Evolutionary conservation across 2,329 filamentous ascomycete species (phyloP).

Genomic region (Ambrosiella cleistominuta): DNA sequence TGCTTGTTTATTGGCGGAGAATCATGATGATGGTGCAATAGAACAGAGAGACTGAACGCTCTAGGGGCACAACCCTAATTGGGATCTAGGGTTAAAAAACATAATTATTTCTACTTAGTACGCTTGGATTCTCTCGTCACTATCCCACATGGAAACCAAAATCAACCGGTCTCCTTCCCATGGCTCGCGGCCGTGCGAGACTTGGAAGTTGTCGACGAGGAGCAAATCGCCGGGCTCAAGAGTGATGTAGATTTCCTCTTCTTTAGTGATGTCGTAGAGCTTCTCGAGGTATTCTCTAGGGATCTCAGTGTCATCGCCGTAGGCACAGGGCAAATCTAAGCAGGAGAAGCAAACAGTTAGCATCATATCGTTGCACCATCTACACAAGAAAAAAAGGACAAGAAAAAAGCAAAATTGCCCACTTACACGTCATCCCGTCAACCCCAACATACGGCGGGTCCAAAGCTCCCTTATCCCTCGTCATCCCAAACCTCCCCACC

Average conservation of each 20-base stretch:
- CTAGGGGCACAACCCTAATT: too few species aligned
- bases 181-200: slow-evolving; percentile 3
- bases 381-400: not conserved
- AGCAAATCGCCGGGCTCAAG: slow-evolving; percentile 14
- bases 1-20: too few species aligned
- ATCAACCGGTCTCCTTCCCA: not conserved
- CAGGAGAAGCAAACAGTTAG: not conserved
- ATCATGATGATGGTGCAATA: too few species aligned
- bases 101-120: not conserved
- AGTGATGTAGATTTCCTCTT: slow-evolving; percentile 14
- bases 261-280: slow-evolving; percentile 13
- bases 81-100: not conserved
- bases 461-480: slow-evolving; percentile 14
- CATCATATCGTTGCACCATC: not conserved
- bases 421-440: slow-evolving; percentile 14
- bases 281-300: slow-evolving; percentile 12
- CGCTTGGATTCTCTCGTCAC: not conserved
- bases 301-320: slow-evolving; percentile 13
- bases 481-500: slow-evolving; percentile 14
- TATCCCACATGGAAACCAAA: slow-evolving; percentile 7
- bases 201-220: slow-evolving; percentile 15
- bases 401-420: not conserved
- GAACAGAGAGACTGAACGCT: too few species aligned
- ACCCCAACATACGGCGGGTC: slow-evolving; percentile 13
- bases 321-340: slow-evolving; percentile 13